Evolutionary conservation across 345 rosid genomes (phyloP).

Genomic region (Nephelium lappaceum): DNA sequence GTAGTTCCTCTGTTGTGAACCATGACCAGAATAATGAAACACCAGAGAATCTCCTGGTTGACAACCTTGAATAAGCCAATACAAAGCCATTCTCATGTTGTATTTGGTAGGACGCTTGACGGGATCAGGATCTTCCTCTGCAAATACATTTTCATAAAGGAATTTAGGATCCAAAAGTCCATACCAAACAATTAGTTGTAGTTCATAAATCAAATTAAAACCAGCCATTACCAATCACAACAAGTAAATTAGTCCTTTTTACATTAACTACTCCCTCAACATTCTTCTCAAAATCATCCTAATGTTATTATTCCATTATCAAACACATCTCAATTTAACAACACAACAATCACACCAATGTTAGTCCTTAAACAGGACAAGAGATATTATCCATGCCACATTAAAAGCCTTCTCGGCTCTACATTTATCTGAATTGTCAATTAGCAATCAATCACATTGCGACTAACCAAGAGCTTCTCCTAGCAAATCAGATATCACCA

Average conservation of each 20-base stretch:
- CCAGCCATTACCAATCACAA: not conserved
- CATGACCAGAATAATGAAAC: slow-evolving; percentile 92
- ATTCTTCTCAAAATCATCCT: not conserved
- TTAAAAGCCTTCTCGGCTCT: not conserved
- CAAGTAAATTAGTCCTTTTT: not conserved
- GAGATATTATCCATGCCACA: too few species aligned
- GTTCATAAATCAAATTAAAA: slow-evolving; percentile 5
- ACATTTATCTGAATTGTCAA: not conserved
- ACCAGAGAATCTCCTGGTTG: slow-evolving; percentile 83
- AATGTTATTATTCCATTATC: not conserved
- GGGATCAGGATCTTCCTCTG: slow-evolving; percentile 83
- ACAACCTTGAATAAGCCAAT: slow-evolving; percentile 74
- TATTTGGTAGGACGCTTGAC: slow-evolving; percentile 60
- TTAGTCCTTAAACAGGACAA: too few species aligned
- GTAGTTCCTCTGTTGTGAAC: slow-evolving; percentile 64
- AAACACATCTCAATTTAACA: too few species aligned
- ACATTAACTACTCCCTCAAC: not conserved
- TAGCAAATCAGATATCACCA: not conserved
- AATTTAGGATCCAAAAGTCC: not conserved
- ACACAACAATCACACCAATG: too few species aligned
- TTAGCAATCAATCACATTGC: not conserved
- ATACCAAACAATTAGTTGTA: not conserved
- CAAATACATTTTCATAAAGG: slow-evolving; percentile 23
- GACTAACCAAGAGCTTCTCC: not conserved
- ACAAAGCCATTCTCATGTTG: slow-evolving; percentile 73